phyloP scores from a whole-genome alignment of 768 basidiomycete species.

The Chiua virens region DNA sequence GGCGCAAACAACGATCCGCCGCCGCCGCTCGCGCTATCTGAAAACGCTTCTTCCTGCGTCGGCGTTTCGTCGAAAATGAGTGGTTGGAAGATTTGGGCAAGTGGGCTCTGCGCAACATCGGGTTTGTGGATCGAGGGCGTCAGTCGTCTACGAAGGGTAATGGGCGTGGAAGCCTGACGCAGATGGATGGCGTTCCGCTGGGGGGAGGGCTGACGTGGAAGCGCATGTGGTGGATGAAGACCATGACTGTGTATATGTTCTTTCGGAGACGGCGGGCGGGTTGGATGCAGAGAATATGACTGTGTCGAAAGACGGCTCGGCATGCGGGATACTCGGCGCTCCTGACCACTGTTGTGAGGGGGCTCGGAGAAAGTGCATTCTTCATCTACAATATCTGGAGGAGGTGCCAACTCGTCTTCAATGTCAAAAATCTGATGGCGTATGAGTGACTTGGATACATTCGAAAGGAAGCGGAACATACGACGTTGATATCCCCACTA shows the following conservation, averaged over 20 bases:
- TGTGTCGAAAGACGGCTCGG: conserved; percentile 33
- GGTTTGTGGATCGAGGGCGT: conserved; percentile 18
- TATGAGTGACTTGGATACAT: background rate
- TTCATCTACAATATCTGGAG: conserved; percentile 6
- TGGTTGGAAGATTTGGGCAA: conserved; percentile 76
- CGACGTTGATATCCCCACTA: conserved; percentile 72
- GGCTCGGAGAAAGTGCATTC: conserved; percentile 15
- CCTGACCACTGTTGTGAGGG: conserved; percentile 9
- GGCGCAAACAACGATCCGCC: conserved; percentile 6
- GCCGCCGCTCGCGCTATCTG: conserved; percentile 10
- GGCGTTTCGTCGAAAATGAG: conserved; percentile 51
- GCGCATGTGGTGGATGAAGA: background rate
- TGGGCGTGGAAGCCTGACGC: conserved; percentile 15
- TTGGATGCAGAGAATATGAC: conserved; percentile 17
- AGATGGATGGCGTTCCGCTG: conserved; percentile 5
- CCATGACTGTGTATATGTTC: conserved; percentile 15
- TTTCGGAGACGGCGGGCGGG: conserved; percentile 19
- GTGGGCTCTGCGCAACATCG: conserved; percentile 45
- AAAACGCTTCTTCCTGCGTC: conserved; percentile 33
- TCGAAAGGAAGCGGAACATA: conserved; percentile 32
- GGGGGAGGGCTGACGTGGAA: conserved; percentile 4
- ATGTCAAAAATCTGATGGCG: conserved; percentile 70
- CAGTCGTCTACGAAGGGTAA: conserved; percentile 19
- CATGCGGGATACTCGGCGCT: conserved; percentile 34
- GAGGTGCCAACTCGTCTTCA: conserved; percentile 50